phyloP scores from a whole-genome alignment of 805 yeast species.

The Yarrowia deformans region DNA sequence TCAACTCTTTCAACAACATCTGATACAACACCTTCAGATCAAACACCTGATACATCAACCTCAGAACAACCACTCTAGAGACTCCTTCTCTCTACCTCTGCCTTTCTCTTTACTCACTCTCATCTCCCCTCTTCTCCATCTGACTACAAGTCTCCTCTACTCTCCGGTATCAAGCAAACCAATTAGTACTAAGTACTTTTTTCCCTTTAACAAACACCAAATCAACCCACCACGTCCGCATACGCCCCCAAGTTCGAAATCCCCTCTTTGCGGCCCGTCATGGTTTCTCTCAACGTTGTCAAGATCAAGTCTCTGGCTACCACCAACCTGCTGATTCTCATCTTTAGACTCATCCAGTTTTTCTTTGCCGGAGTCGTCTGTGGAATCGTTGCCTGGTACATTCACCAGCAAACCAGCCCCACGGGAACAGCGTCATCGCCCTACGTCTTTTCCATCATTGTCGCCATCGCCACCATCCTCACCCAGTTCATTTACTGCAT shows the following conservation, averaged over 20 bases:
- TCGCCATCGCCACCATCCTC: constrained; percentile 44
- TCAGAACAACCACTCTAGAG: too few species aligned
- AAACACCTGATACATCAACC: too few species aligned
- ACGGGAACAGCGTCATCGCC: constrained; percentile 45
- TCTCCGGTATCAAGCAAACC: too few species aligned
- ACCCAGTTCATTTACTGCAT: constrained; percentile 48
- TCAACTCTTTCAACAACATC: too few species aligned
- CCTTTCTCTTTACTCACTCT: too few species aligned
- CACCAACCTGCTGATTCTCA: constrained; percentile 45
- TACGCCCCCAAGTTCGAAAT: constrained; percentile 15
- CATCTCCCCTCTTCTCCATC: too few species aligned
- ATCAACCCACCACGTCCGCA: not conserved
- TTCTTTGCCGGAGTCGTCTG: constrained; percentile 48
- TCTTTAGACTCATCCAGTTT: constrained; percentile 46
- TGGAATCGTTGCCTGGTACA: constrained; percentile 46
- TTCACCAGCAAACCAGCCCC: constrained; percentile 42
- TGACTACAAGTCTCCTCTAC: too few species aligned
- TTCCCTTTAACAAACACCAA: not conserved
- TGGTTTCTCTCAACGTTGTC: constrained; percentile 28
- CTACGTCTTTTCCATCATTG: constrained; percentile 45
- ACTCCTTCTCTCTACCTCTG: too few species aligned
- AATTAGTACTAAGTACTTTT: not conserved
- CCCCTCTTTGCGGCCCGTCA: not conserved
- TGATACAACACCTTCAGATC: too few species aligned
- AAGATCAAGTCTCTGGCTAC: constrained; percentile 45